These are phyloP conservation scores for Verticillium longisporum DNA, from an alignment of 2,329 filamentous ascomycete species.

Conservation along the genomic window DNA sequence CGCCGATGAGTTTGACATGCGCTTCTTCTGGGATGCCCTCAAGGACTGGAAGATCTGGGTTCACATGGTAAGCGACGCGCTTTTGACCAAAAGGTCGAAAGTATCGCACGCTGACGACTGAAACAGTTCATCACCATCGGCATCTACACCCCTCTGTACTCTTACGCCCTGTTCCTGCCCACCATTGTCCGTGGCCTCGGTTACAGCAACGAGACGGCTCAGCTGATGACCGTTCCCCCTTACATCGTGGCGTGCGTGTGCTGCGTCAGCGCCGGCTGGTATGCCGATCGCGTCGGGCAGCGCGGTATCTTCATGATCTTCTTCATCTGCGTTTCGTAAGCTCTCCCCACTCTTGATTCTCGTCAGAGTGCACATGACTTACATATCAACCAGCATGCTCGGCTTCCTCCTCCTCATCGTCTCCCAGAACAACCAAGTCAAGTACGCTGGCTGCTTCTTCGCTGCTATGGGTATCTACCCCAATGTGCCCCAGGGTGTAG, in stretches of 20 bases:
- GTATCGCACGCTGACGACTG: neutral
- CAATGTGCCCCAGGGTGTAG: slow-evolving; percentile 47
- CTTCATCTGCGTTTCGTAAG: slow-evolving; percentile 27
- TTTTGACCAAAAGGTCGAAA: no score
- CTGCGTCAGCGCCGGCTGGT: slow-evolving; percentile 20
- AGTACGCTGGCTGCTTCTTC: slow-evolving; percentile 42
- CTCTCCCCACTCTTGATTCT: neutral
- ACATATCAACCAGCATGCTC: slow-evolving; percentile 22
- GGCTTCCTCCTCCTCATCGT: slow-evolving; percentile 34
- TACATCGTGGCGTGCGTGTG: slow-evolving; percentile 29
- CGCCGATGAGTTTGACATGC: slow-evolving; percentile 51
- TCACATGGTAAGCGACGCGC: slow-evolving; percentile 31
- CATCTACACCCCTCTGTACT: slow-evolving; percentile 30
- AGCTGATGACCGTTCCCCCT: slow-evolving; percentile 30
- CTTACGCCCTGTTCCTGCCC: slow-evolving; percentile 24
- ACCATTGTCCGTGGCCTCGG: slow-evolving; percentile 28
- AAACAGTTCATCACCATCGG: slow-evolving; percentile 13
- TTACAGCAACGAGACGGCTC: slow-evolving; percentile 26
- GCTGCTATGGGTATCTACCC: slow-evolving; percentile 43
- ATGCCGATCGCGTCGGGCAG: slow-evolving; percentile 17
- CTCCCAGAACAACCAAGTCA: slow-evolving; percentile 28
- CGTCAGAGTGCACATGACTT: neutral
- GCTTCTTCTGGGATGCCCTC: slow-evolving; percentile 48
- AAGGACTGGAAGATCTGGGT: slow-evolving; percentile 50
- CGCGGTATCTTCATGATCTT: slow-evolving; percentile 29